These are phyloP conservation scores for Yamadazyma insecticola DNA, from an alignment of 805 yeast genomes.

Conservation along the genomic window DNA sequence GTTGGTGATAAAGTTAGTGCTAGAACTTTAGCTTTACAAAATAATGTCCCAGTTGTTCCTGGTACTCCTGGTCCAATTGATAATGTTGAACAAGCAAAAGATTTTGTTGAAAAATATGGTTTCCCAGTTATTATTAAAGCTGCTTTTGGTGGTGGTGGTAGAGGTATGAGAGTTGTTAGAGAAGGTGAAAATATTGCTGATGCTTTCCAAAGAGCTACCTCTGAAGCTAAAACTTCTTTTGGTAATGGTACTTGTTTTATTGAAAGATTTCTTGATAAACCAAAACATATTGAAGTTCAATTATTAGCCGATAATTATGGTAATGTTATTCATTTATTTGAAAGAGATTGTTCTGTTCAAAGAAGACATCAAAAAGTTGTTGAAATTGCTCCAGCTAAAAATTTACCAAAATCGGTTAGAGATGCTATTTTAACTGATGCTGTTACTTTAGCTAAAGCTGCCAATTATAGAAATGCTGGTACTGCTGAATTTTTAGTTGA, in stretches of 20 bases:
- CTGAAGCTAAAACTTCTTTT: slow-evolving; percentile 93
- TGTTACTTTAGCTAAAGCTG: slow-evolving; percentile 81
- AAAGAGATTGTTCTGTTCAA: slow-evolving; percentile 99
- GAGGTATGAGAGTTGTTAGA: slow-evolving; percentile 99
- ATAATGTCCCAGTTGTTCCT: slow-evolving; percentile 90
- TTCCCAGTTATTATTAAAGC: slow-evolving; percentile 97
- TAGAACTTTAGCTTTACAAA: slow-evolving; percentile 74
- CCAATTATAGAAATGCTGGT: slow-evolving; percentile 95
- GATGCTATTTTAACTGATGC: slow-evolving; percentile 94
- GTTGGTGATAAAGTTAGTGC: slow-evolving; percentile 98
- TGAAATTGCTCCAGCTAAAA: slow-evolving; percentile 96
- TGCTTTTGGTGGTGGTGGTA: slow-evolving; percentile 99
- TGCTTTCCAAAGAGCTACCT: slow-evolving; percentile 88
- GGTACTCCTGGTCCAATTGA: slow-evolving; percentile 98
- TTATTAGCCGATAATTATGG: slow-evolving; percentile 91
- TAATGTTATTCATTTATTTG: slow-evolving; percentile 91
- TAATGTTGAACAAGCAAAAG: slow-evolving; percentile 67
- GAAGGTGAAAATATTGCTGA: slow-evolving; percentile 92
- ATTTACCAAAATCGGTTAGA: slow-evolving; percentile 75
- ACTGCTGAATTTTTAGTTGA: slow-evolving; percentile 97
- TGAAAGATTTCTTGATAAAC: slow-evolving; percentile 90
- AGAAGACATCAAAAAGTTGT: slow-evolving; percentile 99
- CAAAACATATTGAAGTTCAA: slow-evolving; percentile 98
- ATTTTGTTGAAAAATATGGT: slow-evolving; percentile 79
- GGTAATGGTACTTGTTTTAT: slow-evolving; percentile 98